A percentile compares a stretch with the other conserved stretches of the same genome.
Conservation (phyloP, 164 flowering plant genomes). For the Annona cherimola region DNA sequence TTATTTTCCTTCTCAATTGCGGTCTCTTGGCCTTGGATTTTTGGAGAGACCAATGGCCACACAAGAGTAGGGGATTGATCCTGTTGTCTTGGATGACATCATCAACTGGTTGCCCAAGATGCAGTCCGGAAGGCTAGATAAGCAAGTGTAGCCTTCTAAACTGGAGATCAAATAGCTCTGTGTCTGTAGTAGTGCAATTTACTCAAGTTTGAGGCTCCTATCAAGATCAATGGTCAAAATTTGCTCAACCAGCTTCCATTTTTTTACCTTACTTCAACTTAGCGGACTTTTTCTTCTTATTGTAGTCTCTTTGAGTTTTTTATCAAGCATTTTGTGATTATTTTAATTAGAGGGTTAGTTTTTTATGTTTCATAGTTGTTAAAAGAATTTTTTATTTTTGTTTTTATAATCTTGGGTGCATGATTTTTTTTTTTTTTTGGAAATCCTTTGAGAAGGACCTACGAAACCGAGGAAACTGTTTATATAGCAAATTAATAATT, state of each 20-base stretch:
- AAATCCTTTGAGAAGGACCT: no score
- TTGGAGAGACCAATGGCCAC: slow-evolving; percentile 19
- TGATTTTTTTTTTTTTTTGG: no score
- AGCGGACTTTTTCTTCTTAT: not conserved
- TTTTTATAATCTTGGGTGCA: no score
- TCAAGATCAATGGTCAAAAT: slow-evolving; percentile 50
- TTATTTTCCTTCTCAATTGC: not conserved
- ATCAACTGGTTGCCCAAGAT: slow-evolving; percentile 41
- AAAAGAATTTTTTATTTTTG: no score
- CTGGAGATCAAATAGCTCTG: slow-evolving; percentile 49
- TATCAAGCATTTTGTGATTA: not conserved
- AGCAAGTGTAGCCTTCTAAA: slow-evolving; percentile 51
- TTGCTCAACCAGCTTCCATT: not conserved
- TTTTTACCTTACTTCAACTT: no score
- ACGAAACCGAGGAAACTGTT: no score
- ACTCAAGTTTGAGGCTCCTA: slow-evolving; percentile 54
- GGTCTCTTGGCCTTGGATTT: not conserved
- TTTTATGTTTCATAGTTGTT: not conserved
- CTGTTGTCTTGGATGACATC: slow-evolving; percentile 39
- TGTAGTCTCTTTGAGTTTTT: not conserved
- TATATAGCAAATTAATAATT: no score
- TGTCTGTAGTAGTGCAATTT: slow-evolving; percentile 42
- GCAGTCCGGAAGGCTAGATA: slow-evolving; percentile 33
- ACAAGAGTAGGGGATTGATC: slow-evolving; percentile 36
- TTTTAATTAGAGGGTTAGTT: not conserved